Evolutionary conservation across 192 early-diverging fungal species (phyloP).

Genomic region (Backusella sp.): DNA sequence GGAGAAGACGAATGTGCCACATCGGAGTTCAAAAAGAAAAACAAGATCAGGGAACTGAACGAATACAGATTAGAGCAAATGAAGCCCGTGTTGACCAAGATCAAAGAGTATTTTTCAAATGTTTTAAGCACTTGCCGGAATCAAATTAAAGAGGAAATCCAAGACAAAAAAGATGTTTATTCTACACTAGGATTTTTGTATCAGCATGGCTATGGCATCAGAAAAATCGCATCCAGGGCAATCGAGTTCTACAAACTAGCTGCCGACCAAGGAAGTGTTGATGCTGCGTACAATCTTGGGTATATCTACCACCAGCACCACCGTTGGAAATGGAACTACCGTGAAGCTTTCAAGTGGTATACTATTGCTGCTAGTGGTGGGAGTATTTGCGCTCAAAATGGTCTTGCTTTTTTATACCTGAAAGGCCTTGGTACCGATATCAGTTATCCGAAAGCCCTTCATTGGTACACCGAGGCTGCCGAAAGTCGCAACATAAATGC

Average conservation of each 20-base stretch:
- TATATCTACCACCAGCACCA: neutral
- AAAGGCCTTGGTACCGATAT: too few relatives aligned
- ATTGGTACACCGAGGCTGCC: too few relatives aligned
- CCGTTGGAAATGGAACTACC: neutral
- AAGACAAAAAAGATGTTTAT: neutral
- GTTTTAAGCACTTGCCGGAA: neutral
- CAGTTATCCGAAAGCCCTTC: too few relatives aligned
- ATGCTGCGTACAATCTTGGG: neutral
- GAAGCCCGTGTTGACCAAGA: neutral
- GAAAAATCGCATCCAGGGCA: neutral
- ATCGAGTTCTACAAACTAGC: neutral
- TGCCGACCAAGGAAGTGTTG: neutral
- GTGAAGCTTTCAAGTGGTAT: neutral
- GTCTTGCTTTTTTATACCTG: too few relatives aligned
- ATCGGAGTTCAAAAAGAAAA: neutral
- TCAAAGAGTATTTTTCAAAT: neutral
- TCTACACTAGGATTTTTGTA: neutral
- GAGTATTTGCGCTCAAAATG: neutral
- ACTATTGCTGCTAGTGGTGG: neutral
- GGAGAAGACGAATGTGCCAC: too few relatives aligned
- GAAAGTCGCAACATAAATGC: neutral
- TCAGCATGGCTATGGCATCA: neutral
- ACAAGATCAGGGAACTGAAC: neutral
- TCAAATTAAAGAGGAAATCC: neutral
- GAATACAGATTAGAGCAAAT: neutral